Percentiles rank a stretch among this genome's conserved stretches.
These are phyloP conservation scores for Tetradesmus lagerheimii DNA, from an alignment of 139 green algal genomes.

Conservation along the genomic window DNA sequence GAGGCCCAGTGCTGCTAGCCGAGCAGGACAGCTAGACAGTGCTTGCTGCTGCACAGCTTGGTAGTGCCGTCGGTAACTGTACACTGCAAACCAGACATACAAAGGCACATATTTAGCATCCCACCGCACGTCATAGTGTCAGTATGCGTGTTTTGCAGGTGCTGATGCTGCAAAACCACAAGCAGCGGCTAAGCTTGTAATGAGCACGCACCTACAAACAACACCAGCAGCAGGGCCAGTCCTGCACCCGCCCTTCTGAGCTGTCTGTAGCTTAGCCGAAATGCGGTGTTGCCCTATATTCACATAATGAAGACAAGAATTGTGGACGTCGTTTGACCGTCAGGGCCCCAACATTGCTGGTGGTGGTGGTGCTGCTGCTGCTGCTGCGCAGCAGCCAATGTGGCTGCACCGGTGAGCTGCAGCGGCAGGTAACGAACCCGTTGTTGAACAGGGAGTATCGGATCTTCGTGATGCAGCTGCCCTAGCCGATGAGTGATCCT, in stretches of 20 bases:
- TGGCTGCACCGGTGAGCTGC: background rate
- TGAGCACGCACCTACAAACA: background rate
- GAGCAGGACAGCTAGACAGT: constrained; percentile 46
- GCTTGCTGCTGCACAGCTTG: background rate
- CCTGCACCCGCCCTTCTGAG: background rate
- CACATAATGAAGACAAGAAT: background rate
- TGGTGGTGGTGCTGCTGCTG: background rate
- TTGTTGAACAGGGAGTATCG: background rate
- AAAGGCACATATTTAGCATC: background rate
- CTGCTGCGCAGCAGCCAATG: background rate
- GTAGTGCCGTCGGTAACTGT: background rate
- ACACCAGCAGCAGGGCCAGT: background rate
- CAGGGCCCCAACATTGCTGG: background rate
- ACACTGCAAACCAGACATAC: background rate
- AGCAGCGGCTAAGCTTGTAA: background rate
- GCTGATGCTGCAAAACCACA: no score
- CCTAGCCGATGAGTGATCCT: background rate
- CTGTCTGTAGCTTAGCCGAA: background rate
- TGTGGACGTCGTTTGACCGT: background rate
- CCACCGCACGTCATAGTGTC: no score
- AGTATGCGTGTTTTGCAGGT: no score
- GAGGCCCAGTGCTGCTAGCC: constrained; percentile 44
- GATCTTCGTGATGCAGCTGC: background rate
- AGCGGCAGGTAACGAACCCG: background rate
- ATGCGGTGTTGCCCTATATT: background rate